Conservation (phyloP, 2,329 filamentous ascomycete species). For the Xylaria sp. region DNA sequence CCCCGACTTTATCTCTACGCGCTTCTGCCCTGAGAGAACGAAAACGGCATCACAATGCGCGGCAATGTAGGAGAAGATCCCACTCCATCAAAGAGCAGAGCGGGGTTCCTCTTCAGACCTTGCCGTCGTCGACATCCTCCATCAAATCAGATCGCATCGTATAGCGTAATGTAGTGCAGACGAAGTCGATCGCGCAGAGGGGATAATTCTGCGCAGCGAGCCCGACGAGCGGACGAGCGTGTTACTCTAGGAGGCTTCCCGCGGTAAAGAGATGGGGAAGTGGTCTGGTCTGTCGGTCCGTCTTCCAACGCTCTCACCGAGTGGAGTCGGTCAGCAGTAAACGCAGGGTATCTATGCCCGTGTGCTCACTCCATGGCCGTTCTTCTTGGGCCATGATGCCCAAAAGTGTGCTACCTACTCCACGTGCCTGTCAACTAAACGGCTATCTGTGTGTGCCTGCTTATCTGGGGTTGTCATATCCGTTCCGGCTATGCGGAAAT, state of each 20-base stretch:
- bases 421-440: no score
- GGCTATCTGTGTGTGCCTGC: no score
- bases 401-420: neutral
- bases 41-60: no score
- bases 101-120: no score
- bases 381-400: neutral
- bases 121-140: no score
- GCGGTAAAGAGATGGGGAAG: neutral
- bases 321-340: conserved; percentile 22
- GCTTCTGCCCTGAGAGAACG: no score
- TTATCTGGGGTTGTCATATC: no score
- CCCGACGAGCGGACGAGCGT: conserved; percentile 1
- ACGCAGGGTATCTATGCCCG: neutral
- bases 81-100: no score
- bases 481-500: no score
- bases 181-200: neutral
- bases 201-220: neutral
- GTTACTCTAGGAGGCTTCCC: neutral
- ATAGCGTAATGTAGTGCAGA: neutral
- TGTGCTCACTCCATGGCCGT: neutral
- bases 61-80: no score
- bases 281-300: neutral
- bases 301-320: conserved; percentile 8
- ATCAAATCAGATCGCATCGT: neutral
- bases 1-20: no score